Base-by-base conservation (phyloP, 2,329 filamentous ascomycete species). In the Penicillium hordei region DNA sequence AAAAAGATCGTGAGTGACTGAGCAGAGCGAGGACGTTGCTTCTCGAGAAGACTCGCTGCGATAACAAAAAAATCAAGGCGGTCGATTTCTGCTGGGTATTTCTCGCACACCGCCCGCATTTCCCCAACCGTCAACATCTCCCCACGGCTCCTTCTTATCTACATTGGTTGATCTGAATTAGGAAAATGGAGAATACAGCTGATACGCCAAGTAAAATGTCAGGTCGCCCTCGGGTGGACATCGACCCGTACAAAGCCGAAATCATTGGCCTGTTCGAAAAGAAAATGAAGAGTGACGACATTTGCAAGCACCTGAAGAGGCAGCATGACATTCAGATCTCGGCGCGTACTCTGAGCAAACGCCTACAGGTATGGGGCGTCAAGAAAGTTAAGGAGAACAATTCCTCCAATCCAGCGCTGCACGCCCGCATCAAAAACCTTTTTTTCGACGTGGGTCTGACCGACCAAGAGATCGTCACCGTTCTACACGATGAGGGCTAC, bases 31-130 rank as follows among this genome's bases (percentile, higher is more conserved):
- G 25, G 34, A 46, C 49, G 56, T 43, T 44, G 48, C 25, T 48
- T 31, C 45, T 53, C 4, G 43, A 58, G 39, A 62, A 64, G 59
- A 59, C 36, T 57, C 29, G 36, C n/a, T 46, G 46, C 62, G 65
- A 67, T 67, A 66, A 67, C 61, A 52, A 65, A 65, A 65, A 63
- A 57, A 53, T 67, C 65, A 38, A 56, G 55, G 65, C 61, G 65
- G 65, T 67, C 56, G 17, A 27, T 19, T 66, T 67, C 55, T 66
- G 62, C 62, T 44, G 8, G 8, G 4, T 12, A 5, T 5, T 0
- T 38, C 1, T 5, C 9, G 2, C 31, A 34, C 42, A 50, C 58
- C 33, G 40, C 60, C 52, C 21, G 39, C 12, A 7, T 43, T 50
- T 51, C 49, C 54, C 54, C 54, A 31, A 9, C 33, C 33, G 12